Evolutionary conservation across 2,329 filamentous ascomycete species (phyloP).

Genomic region (Neofusicoccum ribis): DNA sequence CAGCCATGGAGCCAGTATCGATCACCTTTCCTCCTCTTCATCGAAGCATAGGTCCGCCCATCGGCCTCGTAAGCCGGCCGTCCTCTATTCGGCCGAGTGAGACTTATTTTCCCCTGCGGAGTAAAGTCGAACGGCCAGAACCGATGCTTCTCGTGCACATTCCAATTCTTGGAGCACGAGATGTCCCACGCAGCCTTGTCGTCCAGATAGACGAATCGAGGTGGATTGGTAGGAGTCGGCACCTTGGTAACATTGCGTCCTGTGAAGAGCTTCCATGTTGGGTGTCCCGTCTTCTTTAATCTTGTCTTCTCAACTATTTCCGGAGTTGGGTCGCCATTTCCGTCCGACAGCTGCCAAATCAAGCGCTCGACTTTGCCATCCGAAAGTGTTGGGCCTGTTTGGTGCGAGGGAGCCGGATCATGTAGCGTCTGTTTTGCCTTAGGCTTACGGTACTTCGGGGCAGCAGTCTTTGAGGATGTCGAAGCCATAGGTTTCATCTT

Average conservation of each 20-base stretch:
- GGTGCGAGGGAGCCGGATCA: neutral
- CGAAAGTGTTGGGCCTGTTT: slow-evolving; percentile 20
- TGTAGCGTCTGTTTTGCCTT: neutral
- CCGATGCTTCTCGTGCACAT: slow-evolving; percentile 23
- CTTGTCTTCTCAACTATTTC: slow-evolving; percentile 31
- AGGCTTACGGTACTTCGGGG: neutral
- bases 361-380: slow-evolving; percentile 34
- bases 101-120: slow-evolving; percentile 31
- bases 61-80: slow-evolving; percentile 30
- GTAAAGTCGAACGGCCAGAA: slow-evolving; percentile 45
- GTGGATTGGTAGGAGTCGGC: slow-evolving; percentile 30
- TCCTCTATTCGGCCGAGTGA: slow-evolving; percentile 38
- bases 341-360: slow-evolving; percentile 41
- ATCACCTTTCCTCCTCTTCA: neutral
- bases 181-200: slow-evolving; percentile 40
- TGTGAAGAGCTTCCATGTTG: slow-evolving; percentile 43
- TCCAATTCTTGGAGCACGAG: slow-evolving; percentile 32
- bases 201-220: slow-evolving; percentile 43
- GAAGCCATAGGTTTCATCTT: too few relatives aligned
- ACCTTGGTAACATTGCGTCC: slow-evolving; percentile 28
- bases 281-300: slow-evolving; percentile 27
- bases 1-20: neutral
- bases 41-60: neutral
- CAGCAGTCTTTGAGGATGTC: too few relatives aligned
- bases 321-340: slow-evolving; percentile 34